Evolutionary conservation across 129 eudicot genomes (phyloP).

Genomic region (Heracleum sosnowskyi): DNA sequence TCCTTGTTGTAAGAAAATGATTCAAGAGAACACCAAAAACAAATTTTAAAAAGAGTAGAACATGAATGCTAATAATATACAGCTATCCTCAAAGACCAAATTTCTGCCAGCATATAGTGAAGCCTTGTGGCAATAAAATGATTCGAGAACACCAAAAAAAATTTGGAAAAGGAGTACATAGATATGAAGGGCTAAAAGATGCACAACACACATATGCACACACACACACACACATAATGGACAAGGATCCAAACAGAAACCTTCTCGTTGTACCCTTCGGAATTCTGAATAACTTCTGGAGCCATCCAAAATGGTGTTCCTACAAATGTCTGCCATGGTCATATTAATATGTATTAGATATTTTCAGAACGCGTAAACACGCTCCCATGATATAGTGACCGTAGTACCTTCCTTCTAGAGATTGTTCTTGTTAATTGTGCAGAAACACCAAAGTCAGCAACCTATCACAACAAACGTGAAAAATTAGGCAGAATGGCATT

Average conservation of each 20-base stretch:
- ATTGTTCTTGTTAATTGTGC: constrained; percentile 87
- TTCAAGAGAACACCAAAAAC: constrained; percentile 11
- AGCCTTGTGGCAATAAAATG: constrained; percentile 9
- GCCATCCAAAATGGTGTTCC: constrained; percentile 99
- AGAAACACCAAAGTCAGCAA: constrained; percentile 95
- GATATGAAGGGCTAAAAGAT: not conserved
- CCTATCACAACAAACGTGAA: constrained; percentile 28
- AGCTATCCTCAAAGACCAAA: constrained; percentile 88
- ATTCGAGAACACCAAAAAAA: constrained; percentile 7
- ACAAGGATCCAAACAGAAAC: constrained; percentile 19
- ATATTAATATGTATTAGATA: not conserved
- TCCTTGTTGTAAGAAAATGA: constrained; percentile 3
- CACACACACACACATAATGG: not conserved
- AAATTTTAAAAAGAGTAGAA: not conserved
- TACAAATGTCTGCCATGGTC: constrained; percentile 72
- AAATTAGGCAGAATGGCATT: not conserved
- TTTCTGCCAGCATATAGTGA: constrained; percentile 63
- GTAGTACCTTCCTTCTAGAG: constrained; percentile 80
- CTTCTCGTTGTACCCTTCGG: constrained; percentile 95
- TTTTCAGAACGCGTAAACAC: not conserved
- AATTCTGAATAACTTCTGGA: constrained; percentile 94
- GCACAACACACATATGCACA: not conserved
- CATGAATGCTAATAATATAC: constrained; percentile 7
- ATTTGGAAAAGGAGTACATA: not conserved
- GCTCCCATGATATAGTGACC: not conserved